These are phyloP conservation scores for Circinella minor DNA, from an alignment of 371 early-diverging fungal species.

Conservation along the genomic window DNA sequence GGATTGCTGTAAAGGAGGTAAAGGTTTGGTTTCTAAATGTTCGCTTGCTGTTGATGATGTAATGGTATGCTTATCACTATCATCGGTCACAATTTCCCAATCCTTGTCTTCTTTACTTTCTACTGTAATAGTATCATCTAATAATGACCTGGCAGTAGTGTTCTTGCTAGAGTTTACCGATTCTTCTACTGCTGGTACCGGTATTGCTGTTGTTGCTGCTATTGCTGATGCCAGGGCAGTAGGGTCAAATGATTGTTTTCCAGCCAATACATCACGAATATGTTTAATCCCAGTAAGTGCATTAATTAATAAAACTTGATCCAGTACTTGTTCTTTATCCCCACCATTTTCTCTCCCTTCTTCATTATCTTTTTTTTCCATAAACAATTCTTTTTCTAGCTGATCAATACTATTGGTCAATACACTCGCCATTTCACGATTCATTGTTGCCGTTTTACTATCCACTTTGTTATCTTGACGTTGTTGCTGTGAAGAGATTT, in stretches of 20 bases:
- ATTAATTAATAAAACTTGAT: conserved; percentile 41
- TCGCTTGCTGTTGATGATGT: neutral
- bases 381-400: conserved; percentile 55
- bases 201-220: conserved; percentile 25
- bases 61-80: conserved; percentile 4
- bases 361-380: neutral
- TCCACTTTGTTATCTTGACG: neutral
- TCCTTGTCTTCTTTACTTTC: neutral
- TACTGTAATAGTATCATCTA: neutral
- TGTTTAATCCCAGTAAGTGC: conserved; percentile 66
- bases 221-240: conserved; percentile 29
- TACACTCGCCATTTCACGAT: conserved; percentile 57
- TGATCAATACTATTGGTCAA: conserved; percentile 58
- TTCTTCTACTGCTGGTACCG: conserved; percentile 4
- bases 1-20: neutral
- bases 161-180: neutral
- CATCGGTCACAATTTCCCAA: conserved; percentile 6
- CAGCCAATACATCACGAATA: conserved; percentile 62
- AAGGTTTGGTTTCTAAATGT: neutral
- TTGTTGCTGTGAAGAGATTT: neutral
- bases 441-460: conserved; percentile 28
- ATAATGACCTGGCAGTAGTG: neutral
- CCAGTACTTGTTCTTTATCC: conserved; percentile 13
- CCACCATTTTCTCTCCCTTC: conserved; percentile 4
- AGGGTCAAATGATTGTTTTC: conserved; percentile 56